Evolutionary conservation across 768 basidiomycete species (phyloP), one percentile per base, ranked within the genome.

Genomic region (Agaricus subrufescens): DNA sequence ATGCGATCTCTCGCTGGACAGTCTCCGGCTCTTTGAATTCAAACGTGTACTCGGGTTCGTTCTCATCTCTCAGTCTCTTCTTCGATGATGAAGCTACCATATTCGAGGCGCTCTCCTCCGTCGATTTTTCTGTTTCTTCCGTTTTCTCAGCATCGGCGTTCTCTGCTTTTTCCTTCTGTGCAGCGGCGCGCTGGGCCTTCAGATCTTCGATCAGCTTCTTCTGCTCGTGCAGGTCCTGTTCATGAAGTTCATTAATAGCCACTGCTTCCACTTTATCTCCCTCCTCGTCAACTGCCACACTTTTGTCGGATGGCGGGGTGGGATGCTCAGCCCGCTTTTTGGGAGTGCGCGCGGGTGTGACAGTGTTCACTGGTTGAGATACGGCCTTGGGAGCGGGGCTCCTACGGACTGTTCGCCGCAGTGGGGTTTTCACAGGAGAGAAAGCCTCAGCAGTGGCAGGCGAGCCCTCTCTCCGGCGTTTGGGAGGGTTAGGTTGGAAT

Each of bases 151-250:
- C 57, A 52, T 38, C 23, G 34, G 42, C 29, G 30, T 52, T 15
- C 51, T 57, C 51, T 27, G 40, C 26, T 23, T 44, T 50, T 40
- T 50, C 46, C 46, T 43, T 50, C 37, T 51, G 38, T 19, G 23
- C 50, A 31, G 66, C 71, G 8, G 79, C 80, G 19, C 86, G 75
- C 67, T 87, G 77, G 1, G 80, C 80, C 64, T 89, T 91, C 59
- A 95, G 69, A 50, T 80, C 77, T 40, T 81, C 78, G 49, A 94
- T 90, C 65, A 95, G 68, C 63, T 83, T 84, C 69, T 83, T 83
- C 71, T 93, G 89, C 64, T 92, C 90, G 31, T 74, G 75, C 43
- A 95, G 78, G 67, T 93, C 91, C 62, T 86, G 76, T 39, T 82
- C 75, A 5, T 78, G 80, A 66, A 89, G 77, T 63, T 85, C 82